Base-by-base conservation (phyloP, 257 asterid species). In the Voacanga thouarsii region DNA sequence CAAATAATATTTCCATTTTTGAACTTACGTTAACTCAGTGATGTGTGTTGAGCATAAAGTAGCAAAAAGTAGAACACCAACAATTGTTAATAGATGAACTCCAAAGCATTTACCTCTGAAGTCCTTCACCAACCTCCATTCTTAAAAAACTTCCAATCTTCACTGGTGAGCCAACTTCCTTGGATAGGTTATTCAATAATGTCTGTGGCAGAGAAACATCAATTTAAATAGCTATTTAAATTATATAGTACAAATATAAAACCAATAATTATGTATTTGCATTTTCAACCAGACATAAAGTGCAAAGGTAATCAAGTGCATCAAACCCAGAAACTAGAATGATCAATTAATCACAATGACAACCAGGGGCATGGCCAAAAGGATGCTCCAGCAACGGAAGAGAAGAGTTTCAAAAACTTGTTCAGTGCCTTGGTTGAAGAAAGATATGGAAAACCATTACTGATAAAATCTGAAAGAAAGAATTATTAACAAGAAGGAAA, bases 61-160 rank as follows among this genome's bases (percentile, higher is more conserved):
- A 61, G 45, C 43, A 72, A 76, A 68, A 59, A 30, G 39, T 65
- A 75, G 64, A 71, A 63, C 41, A 76, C 18, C 78, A 28, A 77
- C 19, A 56, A 30, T 4, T 41, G 65, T 56, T 26, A 55, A 41
- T 41, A 65, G 43, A 69, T 14, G 53, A 71, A 72, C 63, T 51
- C 68, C 75, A 55, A 43, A 76, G 71, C 76, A 77, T 51, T 83
- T 84, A 93, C 98, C 97, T 86, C 83, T 87, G 90, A 80, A 83
- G 85, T 51, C 96, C 95, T 89, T 93, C 97, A 24, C 98, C 98
- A 81, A 91, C 99, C 90, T 96, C 97, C 73, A 93, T 87, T 80
- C 98, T 86, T 72, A 90, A 88, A 84, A 93, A 96, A 86, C 80
- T 89, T 66, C 90, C 89, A 67, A 96, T 86, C 80, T 85, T 92